Percentiles rank a stretch among this genome's conserved stretches.
Evolutionary conservation across 805 yeast genomes (phyloP).

Genomic region (Candida sakaeoensis): DNA sequence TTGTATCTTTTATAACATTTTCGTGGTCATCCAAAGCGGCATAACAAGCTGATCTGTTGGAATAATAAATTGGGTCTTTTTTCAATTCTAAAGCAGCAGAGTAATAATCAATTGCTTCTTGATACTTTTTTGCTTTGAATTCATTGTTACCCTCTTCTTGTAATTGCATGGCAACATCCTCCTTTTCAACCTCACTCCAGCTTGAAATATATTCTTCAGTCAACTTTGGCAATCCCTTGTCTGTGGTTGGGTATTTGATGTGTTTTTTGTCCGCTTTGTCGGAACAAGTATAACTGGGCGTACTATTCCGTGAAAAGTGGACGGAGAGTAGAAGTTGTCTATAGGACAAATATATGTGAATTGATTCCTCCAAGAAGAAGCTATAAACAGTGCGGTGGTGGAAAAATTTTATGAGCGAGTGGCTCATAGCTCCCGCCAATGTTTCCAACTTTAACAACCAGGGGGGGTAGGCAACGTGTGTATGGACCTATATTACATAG

Average conservation of each 20-base stretch:
- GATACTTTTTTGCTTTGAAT: constrained; percentile 67
- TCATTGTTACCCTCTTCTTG: constrained; percentile 86
- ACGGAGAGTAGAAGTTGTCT: no score
- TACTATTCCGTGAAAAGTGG: no score
- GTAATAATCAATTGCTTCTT: constrained; percentile 77
- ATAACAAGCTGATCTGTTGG: constrained; percentile 95
- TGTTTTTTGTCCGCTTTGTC: constrained; percentile 11
- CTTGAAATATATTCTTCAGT: constrained; percentile 41
- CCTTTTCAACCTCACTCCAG: constrained; percentile 52
- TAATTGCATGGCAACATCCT: constrained; percentile 65
- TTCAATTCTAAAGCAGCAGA: constrained; percentile 71
- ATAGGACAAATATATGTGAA: no score
- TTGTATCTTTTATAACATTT: constrained; percentile 83
- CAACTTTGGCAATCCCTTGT: constrained; percentile 57
- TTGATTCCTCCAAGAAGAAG: no score
- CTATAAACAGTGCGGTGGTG: no score
- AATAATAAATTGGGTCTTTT: constrained; percentile 83
- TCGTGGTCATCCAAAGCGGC: constrained; percentile 76
- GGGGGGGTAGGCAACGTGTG: no score
- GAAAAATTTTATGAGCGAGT: no score
- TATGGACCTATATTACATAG: neutral
- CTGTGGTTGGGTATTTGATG: constrained; percentile 48
- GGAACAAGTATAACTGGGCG: no score
- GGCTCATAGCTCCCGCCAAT: no score
- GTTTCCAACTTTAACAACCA: no score